Percentiles rank a stretch among this genome's conserved stretches.
Conservation (phyloP, 192 early-diverging fungal genomes). For the Gryganskiella cystojenkinii region DNA sequence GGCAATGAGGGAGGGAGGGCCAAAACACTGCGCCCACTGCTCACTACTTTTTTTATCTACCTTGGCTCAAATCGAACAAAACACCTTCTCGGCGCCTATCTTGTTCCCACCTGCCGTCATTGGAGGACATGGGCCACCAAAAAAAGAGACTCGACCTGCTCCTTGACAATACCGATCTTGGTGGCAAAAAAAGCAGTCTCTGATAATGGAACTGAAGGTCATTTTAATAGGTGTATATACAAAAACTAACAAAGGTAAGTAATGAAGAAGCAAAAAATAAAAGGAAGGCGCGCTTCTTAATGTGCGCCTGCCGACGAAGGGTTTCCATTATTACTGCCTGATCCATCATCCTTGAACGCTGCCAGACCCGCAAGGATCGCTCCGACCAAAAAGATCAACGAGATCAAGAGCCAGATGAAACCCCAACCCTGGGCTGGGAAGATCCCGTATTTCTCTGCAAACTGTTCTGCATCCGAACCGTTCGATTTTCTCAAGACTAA, state of each 20-base stretch:
- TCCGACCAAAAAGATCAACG: slow-evolving; percentile 80
- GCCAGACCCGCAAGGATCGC: slow-evolving; percentile 85
- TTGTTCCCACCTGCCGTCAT: too few relatives aligned
- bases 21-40: too few relatives aligned
- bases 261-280: background rate
- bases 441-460: slow-evolving; percentile 81
- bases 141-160: background rate
- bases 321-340: background rate
- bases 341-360: slow-evolving; percentile 73
- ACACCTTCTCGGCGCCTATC: too few relatives aligned
- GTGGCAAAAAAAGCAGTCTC: slow-evolving; percentile 2
- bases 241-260: background rate
- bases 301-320: background rate
- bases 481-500: slow-evolving; percentile 91
- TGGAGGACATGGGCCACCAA: background rate
- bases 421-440: slow-evolving; percentile 89
- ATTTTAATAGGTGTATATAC: background rate
- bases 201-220: background rate
- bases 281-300: background rate
- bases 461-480: slow-evolving; percentile 92
- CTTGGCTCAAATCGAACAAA: too few relatives aligned
- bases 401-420: slow-evolving; percentile 89
- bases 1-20: too few relatives aligned
- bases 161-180: background rate
- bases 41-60: too few relatives aligned